These are phyloP conservation scores for Tetrahymena borealis DNA, from an alignment of 73 alveolate genomes.

Conservation along the genomic window DNA sequence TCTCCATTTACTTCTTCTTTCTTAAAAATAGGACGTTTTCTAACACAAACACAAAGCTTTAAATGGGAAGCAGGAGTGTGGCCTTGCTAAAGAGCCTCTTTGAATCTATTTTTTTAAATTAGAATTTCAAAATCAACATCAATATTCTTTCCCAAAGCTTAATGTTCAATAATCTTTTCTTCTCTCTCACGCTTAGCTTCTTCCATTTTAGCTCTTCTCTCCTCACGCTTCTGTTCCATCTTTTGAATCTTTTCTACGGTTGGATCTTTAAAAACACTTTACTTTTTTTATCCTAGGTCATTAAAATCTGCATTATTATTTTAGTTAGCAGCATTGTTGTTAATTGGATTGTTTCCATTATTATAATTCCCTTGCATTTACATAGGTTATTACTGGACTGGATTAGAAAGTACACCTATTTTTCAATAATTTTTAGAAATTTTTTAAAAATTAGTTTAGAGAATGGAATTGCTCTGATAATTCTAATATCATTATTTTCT, in stretches of 20 bases:
- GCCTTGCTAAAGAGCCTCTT: conserved; percentile 41
- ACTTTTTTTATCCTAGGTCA: background rate
- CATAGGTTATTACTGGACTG: background rate
- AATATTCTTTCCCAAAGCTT: conserved; percentile 62
- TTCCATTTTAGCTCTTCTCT: conserved; percentile 78
- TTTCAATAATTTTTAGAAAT: background rate
- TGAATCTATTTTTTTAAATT: conserved; percentile 57
- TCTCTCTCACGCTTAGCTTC: conserved; percentile 60
- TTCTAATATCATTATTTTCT: too few relatives aligned
- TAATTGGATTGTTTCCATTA: background rate
- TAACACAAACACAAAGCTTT: conserved; percentile 88
- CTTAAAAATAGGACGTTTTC: conserved; percentile 92
- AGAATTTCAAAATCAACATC: conserved; percentile 84
- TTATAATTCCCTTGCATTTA: conserved; percentile 14
- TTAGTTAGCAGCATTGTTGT: background rate
- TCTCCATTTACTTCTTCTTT: conserved; percentile 87
- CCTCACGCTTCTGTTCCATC: conserved; percentile 70
- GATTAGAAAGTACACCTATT: background rate
- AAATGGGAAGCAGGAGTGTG: conserved; percentile 58
- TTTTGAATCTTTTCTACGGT: conserved; percentile 74
- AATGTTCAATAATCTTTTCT: conserved; percentile 63
- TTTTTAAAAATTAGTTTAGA: too few relatives aligned
- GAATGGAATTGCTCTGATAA: too few relatives aligned
- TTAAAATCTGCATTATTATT: conserved; percentile 7
- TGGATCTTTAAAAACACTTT: conserved; percentile 38